Percentiles rank a stretch among this genome's conserved stretches.
Evolutionary conservation across 805 yeast species (phyloP).

Genomic region (Ogataea haglerorum): DNA sequence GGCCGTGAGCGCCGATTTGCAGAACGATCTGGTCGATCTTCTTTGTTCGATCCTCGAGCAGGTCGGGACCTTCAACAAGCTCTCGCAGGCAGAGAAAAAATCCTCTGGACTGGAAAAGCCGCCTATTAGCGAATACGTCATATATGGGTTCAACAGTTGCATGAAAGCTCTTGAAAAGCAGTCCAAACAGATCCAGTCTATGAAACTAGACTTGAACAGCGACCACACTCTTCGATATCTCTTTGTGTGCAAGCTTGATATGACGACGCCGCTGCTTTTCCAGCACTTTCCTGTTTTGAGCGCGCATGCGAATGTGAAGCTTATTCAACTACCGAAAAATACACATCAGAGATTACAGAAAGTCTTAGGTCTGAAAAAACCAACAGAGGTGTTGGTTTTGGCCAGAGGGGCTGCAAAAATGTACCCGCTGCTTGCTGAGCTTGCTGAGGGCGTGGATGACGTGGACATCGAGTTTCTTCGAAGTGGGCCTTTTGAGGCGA

Average conservation of each 20-base stretch:
- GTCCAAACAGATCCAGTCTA: slow-evolving; percentile 29
- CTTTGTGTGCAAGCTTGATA: slow-evolving; percentile 51
- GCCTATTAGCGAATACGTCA: slow-evolving; percentile 25
- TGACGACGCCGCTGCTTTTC: slow-evolving; percentile 44
- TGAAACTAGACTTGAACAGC: slow-evolving; percentile 9
- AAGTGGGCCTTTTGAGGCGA: slow-evolving; percentile 20
- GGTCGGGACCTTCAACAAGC: slow-evolving; percentile 15
- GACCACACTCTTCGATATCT: slow-evolving; percentile 37
- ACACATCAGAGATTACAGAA: slow-evolving; percentile 21
- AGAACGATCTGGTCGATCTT: slow-evolving; percentile 30
- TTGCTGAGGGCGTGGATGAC: slow-evolving; percentile 22
- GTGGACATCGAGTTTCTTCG: slow-evolving; percentile 26
- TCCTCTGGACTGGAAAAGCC: slow-evolving; percentile 27
- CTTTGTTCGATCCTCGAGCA: slow-evolving; percentile 15
- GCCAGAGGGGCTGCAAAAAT: slow-evolving; percentile 12
- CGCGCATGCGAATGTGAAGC: slow-evolving; percentile 49
- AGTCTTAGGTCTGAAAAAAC: slow-evolving; percentile 13
- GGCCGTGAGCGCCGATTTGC: slow-evolving; percentile 33
- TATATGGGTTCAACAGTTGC: slow-evolving; percentile 55
- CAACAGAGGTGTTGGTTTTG: slow-evolving; percentile 22
- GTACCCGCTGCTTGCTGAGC: slow-evolving; percentile 12
- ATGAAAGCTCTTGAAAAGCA: slow-evolving; percentile 46
- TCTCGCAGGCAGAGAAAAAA: slow-evolving; percentile 27
- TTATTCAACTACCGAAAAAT: slow-evolving; percentile 58
- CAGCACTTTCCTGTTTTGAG: slow-evolving; percentile 58